phyloP scores from a whole-genome alignment of 495 filamentous ascomycete species.

The Penicillium odoratum region DNA sequence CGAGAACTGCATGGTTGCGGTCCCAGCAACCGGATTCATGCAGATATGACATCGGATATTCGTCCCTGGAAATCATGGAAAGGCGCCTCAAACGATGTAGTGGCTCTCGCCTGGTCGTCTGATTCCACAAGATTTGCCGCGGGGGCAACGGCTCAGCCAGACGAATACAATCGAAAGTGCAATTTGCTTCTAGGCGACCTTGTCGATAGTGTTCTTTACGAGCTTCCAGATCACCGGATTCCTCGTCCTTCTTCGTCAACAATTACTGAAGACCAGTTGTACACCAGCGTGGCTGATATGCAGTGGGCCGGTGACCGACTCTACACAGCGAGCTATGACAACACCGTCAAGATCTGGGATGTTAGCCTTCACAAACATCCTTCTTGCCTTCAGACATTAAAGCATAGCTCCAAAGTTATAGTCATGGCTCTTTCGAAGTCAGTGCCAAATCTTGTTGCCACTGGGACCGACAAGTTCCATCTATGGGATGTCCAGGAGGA shows the following conservation, averaged over 20 bases:
- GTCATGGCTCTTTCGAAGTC: conserved; percentile 61
- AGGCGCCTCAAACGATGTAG: conserved; percentile 53
- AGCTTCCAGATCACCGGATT: conserved; percentile 70
- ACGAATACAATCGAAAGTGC: conserved; percentile 76
- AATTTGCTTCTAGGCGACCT: conserved; percentile 77
- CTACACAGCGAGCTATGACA: conserved; percentile 81
- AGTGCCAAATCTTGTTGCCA: conserved; percentile 48
- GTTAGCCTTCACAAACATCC: conserved; percentile 30
- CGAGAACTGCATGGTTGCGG: conserved; percentile 28
- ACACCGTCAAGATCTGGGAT: conserved; percentile 76
- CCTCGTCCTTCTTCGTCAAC: conserved; percentile 56
- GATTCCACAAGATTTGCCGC: conserved; percentile 50
- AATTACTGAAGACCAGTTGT: conserved; percentile 67
- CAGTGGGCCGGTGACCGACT: conserved; percentile 66
- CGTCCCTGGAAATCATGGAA: conserved; percentile 46
- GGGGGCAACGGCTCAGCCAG: conserved; percentile 73
- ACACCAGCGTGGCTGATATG: conserved; percentile 73
- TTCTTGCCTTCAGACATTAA: conserved; percentile 51
- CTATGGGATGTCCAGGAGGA: conserved; percentile 25
- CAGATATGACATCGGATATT: conserved; percentile 25
- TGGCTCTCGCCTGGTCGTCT: conserved; percentile 49
- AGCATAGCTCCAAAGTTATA: conserved; percentile 68
- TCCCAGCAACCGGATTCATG: conserved; percentile 17
- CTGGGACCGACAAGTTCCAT: conserved; percentile 39
- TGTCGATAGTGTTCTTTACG: conserved; percentile 50